Evolutionary conservation across 2,329 filamentous ascomycete genomes (phyloP).

Genomic region (Colletotrichum chrysophilum): DNA sequence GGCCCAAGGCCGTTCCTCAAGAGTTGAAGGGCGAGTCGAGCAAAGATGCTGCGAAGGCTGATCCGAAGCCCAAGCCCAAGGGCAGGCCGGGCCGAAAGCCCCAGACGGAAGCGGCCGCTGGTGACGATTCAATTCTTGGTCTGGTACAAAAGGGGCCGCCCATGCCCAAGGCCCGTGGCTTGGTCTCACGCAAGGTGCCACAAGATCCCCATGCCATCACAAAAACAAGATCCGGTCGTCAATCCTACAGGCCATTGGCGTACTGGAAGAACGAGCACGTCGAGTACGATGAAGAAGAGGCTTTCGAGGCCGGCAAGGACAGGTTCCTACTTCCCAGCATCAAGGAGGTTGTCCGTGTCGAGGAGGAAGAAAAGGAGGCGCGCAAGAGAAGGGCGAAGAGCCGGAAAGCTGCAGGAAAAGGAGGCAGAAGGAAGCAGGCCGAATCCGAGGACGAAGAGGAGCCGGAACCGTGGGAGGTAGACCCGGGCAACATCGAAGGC

Average conservation of each 20-base stretch:
- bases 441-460: constrained; percentile 56
- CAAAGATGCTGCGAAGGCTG: constrained; percentile 21
- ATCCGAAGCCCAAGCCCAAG: constrained; percentile 28
- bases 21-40: constrained; percentile 22
- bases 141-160: constrained; percentile 59
- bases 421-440: constrained; percentile 33
- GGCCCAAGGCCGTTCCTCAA: constrained; percentile 24
- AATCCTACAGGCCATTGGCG: constrained; percentile 78
- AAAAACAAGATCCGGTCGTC: constrained; percentile 77
- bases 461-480: constrained; percentile 73
- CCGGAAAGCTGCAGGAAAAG: constrained; percentile 29
- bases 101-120: constrained; percentile 41
- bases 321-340: constrained; percentile 71
- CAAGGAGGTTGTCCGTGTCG: constrained; percentile 78
- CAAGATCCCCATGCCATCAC: constrained; percentile 56
- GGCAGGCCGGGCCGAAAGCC: constrained; percentile 36
- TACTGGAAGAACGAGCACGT: constrained; percentile 88
- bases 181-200: constrained; percentile 56
- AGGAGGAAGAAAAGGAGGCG: constrained; percentile 56
- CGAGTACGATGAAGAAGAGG: constrained; percentile 69
- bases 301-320: constrained; percentile 41
- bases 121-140: constrained; percentile 51
- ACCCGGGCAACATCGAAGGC: constrained; percentile 68
- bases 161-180: constrained; percentile 58
- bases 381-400: constrained; percentile 27